These are phyloP conservation scores for Claviceps pazoutovae DNA, from an alignment of 2,329 filamentous ascomycete genomes.

Conservation along the genomic window DNA sequence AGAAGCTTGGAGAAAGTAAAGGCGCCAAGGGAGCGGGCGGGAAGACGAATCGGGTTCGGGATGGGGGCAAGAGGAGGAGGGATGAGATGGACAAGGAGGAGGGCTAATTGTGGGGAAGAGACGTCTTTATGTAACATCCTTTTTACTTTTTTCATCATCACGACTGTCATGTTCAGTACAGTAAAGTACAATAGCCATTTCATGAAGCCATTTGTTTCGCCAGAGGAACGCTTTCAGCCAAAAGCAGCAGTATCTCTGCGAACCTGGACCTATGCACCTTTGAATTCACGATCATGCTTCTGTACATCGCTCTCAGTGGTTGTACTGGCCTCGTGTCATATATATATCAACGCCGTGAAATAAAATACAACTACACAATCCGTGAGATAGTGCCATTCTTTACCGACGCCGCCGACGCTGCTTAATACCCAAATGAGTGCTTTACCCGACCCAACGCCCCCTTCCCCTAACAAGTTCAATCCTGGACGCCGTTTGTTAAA, in stretches of 20 bases:
- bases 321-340: too few relatives aligned
- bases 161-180: background rate
- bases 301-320: too few relatives aligned
- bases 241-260: background rate
- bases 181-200: background rate
- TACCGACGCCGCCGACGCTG: too few relatives aligned
- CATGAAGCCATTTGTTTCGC: background rate
- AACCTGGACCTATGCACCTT: too few relatives aligned
- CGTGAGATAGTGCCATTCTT: too few relatives aligned
- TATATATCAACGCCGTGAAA: background rate
- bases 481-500: background rate
- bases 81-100: conserved; percentile 67
- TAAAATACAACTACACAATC: too few relatives aligned
- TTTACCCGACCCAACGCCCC: background rate
- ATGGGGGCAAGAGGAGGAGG: conserved; percentile 24
- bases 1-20: conserved; percentile 58
- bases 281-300: too few relatives aligned
- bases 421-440: background rate
- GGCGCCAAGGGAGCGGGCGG: conserved; percentile 37
- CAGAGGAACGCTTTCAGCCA: background rate
- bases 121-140: background rate
- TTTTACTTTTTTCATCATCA: background rate
- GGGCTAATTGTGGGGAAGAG: conserved; percentile 20
- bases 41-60: conserved; percentile 25
- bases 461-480: background rate